Evolutionary conservation across 2,329 filamentous ascomycete species (phyloP).

Genomic region (Ceratocystis papillata): DNA sequence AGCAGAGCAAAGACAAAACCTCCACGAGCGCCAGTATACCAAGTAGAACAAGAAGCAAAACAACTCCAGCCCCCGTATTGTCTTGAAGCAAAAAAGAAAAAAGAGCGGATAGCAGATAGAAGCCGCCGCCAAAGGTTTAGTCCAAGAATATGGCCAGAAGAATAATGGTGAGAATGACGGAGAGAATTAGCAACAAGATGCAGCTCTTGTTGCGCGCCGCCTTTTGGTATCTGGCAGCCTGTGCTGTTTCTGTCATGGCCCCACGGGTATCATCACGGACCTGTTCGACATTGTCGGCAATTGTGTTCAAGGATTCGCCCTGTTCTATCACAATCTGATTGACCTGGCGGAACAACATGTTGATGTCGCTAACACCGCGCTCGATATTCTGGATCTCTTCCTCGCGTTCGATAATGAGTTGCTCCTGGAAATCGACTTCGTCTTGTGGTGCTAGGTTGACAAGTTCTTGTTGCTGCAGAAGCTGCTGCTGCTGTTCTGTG

Average conservation of each 20-base stretch:
- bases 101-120: neutral
- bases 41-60: slow-evolving; percentile 27
- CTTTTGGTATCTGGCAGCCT: slow-evolving; percentile 86
- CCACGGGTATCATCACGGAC: slow-evolving; percentile 71
- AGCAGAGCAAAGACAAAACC: slow-evolving; percentile 17
- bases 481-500: slow-evolving; percentile 30
- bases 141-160: slow-evolving; percentile 75
- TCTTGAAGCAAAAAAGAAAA: too few relatives aligned
- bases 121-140: slow-evolving; percentile 32
- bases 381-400: slow-evolving; percentile 96
- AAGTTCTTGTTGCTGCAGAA: slow-evolving; percentile 62
- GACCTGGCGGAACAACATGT: slow-evolving; percentile 95
- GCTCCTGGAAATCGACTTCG: slow-evolving; percentile 96
- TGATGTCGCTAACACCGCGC: slow-evolving; percentile 87
- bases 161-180: slow-evolving; percentile 80
- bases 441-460: slow-evolving; percentile 76
- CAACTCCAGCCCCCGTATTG: too few relatives aligned
- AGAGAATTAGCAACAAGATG: slow-evolving; percentile 77
- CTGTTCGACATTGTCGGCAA: slow-evolving; percentile 77
- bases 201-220: slow-evolving; percentile 90
- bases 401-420: slow-evolving; percentile 89
- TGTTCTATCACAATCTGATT: slow-evolving; percentile 94
- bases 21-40: slow-evolving; percentile 28
- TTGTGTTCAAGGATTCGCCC: slow-evolving; percentile 76
- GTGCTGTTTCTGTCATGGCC: slow-evolving; percentile 74